Evolutionary conservation across 495 filamentous ascomycete species (phyloP), one percentile per base, ranked within the genome.

Genomic region (Penicillium malachiteum): DNA sequence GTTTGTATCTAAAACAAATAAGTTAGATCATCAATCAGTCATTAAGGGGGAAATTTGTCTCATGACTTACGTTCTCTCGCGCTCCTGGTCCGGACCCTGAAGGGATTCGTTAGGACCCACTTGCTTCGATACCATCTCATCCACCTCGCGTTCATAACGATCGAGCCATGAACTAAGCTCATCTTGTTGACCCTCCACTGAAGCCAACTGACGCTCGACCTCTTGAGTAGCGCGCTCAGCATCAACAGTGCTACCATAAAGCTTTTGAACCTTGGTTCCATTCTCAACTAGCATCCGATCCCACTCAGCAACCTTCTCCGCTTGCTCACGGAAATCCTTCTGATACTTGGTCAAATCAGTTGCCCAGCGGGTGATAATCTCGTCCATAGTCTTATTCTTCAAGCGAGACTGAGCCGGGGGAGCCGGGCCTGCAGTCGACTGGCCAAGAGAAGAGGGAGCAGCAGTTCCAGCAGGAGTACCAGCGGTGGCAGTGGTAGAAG

Each of bases 381-480:
- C 95, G 64, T 97, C 94, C 93, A 99, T 97, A 1, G 93, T 95
- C 76, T 96, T 97, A 68, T 96, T 96, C 77, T 95, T 96, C 17
- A 99, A 76, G 11, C 94, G 90, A 2, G 93, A 93, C 62, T 90
- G 82, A 17, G 87, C 81, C 13, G 82, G 75, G n/a, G 92, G 90
- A 2, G 84, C 67, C 7, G 90, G 91, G 0, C 91, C 92, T 39
- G 82, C 72, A 17, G 89, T 93, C 0, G 91, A 93, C n/a, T 83
- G 81, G 12, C 80, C 78, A 53, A 91, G 73, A 13, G 64, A 73
- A 17, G 77, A 61, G 11, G 65, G 37, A 12, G 52, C 65, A 5
- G 68, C 59, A 37, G 65, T 63, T 4, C 68, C 62, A 12, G 75
- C 60, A 13, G 59, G 54, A 14, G 69, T 43, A 10, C 67, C 47